Conservation (phyloP, 192 early-diverging fungal genomes). For the Coemansia furcata region DNA sequence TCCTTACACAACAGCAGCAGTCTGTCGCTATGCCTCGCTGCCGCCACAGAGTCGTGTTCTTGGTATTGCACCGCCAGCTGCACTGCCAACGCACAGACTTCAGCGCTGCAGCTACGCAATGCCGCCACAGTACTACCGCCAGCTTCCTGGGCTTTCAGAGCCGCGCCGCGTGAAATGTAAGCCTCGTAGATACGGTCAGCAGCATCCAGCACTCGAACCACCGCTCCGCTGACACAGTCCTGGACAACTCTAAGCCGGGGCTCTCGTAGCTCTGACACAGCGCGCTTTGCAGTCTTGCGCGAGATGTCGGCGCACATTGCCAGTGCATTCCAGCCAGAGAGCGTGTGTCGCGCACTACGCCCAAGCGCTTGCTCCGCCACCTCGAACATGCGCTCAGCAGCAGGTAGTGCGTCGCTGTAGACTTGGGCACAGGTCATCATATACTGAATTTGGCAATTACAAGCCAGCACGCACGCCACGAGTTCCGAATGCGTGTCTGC, state of each 20-base stretch:
- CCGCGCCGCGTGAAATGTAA: constrained; percentile 38
- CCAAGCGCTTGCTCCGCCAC: constrained; percentile 9
- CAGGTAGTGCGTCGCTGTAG: neutral
- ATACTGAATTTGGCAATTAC: neutral
- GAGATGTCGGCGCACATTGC: constrained; percentile 34
- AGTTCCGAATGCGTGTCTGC: neutral
- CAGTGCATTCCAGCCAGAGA: constrained; percentile 42
- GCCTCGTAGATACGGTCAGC: constrained; percentile 26
- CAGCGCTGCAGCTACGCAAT: constrained; percentile 21
- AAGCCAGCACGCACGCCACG: constrained; percentile 3
- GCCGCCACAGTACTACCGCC: constrained; percentile 20
- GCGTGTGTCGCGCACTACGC: constrained; percentile 18
- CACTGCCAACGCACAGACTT: constrained; percentile 22
- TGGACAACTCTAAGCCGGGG: neutral
- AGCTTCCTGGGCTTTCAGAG: constrained; percentile 26
- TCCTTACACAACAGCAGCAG: constrained; percentile 20
- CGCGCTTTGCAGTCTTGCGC: constrained; percentile 18
- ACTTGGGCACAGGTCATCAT: neutral
- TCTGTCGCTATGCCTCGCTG: constrained; percentile 9
- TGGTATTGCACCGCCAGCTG: constrained; percentile 27
- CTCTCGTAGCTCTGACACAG: constrained; percentile 8
- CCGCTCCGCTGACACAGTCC: neutral
- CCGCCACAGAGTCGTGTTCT: neutral
- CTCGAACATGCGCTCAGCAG: neutral
- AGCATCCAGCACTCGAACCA: constrained; percentile 14